phyloP scores from a whole-genome alignment of 305 asterid genomes.

The Solanum hybrid region DNA sequence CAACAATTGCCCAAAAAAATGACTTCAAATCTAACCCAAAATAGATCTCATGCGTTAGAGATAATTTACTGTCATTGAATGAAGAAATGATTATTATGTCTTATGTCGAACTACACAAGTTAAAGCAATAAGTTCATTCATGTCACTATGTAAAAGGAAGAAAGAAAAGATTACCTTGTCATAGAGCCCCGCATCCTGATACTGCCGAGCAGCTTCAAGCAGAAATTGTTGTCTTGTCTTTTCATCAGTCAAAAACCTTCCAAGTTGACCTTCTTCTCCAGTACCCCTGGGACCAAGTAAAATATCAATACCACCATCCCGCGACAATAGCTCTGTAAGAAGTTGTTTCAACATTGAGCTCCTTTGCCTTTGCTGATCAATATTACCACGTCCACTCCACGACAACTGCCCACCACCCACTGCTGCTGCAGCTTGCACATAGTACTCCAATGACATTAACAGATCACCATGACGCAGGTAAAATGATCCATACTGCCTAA shows the following conservation, averaged over 20 bases:
- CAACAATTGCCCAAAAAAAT: background rate
- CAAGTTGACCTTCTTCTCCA: constrained; percentile 90
- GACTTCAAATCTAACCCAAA: background rate
- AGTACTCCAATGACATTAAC: constrained; percentile 79
- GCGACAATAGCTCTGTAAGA: constrained; percentile 64
- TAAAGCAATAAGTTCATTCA: background rate
- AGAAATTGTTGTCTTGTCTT: constrained; percentile 64
- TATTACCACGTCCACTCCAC: constrained; percentile 75
- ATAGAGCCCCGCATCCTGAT: constrained; percentile 73
- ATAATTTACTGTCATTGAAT: background rate
- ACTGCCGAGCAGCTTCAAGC: constrained; percentile 79
- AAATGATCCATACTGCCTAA: constrained; percentile 82
- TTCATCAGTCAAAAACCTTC: constrained; percentile 69
- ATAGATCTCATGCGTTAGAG: background rate
- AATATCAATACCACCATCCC: constrained; percentile 69
- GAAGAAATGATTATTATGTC: background rate
- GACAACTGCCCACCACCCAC: constrained; percentile 92
- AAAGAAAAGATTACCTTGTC: constrained; percentile 53
- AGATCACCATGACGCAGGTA: constrained; percentile 68
- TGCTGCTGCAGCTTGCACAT: constrained; percentile 93
- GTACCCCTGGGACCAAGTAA: constrained; percentile 82
- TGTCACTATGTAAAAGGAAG: background rate
- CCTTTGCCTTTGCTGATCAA: constrained; percentile 84
- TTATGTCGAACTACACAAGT: background rate
- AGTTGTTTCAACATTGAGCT: constrained; percentile 76